Base-by-base conservation (phyloP, 805 yeast genomes). In the Yarrowia divulgata region DNA sequence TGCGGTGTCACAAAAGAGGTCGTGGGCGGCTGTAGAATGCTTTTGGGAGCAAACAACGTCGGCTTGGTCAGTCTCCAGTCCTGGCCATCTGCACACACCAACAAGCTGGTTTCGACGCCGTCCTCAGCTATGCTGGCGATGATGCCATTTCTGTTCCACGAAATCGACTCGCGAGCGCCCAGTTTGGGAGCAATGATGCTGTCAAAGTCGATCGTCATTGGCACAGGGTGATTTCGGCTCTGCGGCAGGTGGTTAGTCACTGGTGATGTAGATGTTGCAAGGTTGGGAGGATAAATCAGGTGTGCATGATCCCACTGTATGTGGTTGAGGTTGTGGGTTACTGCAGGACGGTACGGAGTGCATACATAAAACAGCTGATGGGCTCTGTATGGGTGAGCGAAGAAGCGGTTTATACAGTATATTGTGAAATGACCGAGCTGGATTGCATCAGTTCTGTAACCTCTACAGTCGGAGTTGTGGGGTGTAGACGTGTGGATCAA, bases 101-200 rank as follows among this genome's bases (percentile, higher is more conserved):
- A 75, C 77, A 89, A 87, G 0, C 96, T 88, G 70, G 91, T 79
- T 60, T 81, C 79, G 29, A 91, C 77, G 76, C 73, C 58, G 77
- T 77, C 46, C 72, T 74, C 48, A n/a, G 82, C 78, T 69, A 85
- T 82, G 73, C 89, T 91, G 0, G 97, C 97, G 40, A 93, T 84
- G 73, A 91, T 86, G 14, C 97, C 97, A 72, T 88, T 90, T 72
- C 87, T 85, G 12, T 96, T 90, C 97, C 97, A 92, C 32, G 68
- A 48, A 9, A 63, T 49, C 13, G 55, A 39, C 68, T 63, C 68
- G 18, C 68, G 57, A 2, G 57, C 55, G n/a, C 68, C 68, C 48
- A 63, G 57, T 16, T 63, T 48, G 8, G 57, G 57, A 13, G 57
- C 55, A 16, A 63, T 49, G 68, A 63, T 48, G 48, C 57, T 63